These are phyloP conservation scores for Quercus phellos DNA, from an alignment of 331 rosid genomes.

Conservation along the genomic window DNA sequence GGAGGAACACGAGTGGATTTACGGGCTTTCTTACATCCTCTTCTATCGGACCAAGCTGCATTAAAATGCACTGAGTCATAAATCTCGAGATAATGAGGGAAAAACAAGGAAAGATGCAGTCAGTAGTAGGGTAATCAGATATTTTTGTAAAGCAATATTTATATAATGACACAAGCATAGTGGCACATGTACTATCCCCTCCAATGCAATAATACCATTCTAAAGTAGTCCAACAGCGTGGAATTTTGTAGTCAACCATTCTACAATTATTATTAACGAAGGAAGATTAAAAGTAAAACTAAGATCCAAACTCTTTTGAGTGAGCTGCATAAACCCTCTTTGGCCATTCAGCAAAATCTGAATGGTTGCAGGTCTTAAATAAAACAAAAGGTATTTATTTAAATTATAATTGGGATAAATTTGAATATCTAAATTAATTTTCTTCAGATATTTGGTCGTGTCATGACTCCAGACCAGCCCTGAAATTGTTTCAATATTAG, in stretches of 20 bases:
- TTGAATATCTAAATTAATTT: not conserved
- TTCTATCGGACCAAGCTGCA: conserved; percentile 95
- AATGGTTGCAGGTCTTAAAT: not conserved
- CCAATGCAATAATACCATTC: not conserved
- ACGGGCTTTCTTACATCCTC: conserved; percentile 72
- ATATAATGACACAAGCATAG: not conserved
- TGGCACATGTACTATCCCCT: not conserved
- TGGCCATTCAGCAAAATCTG: not conserved
- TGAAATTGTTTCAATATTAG: too few relatives aligned
- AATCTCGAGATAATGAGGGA: not conserved
- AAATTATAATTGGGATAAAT: not conserved
- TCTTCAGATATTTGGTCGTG: not conserved
- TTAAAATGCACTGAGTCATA: conserved; percentile 4
- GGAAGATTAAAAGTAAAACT: not conserved
- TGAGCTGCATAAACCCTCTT: not conserved
- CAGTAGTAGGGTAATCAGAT: not conserved
- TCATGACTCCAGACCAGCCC: not conserved
- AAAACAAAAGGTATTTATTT: not conserved
- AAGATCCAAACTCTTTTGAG: not conserved
- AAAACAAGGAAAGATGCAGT: not conserved
- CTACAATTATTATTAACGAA: not conserved
- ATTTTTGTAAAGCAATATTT: not conserved
- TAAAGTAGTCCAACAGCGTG: not conserved
- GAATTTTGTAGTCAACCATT: not conserved
- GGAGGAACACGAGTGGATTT: conserved; percentile 45